A percentile compares a stretch with the other conserved stretches of the same genome.
phyloP scores from a whole-genome alignment of 2,329 filamentous ascomycete genomes.

The Aspergillus ibericus region DNA sequence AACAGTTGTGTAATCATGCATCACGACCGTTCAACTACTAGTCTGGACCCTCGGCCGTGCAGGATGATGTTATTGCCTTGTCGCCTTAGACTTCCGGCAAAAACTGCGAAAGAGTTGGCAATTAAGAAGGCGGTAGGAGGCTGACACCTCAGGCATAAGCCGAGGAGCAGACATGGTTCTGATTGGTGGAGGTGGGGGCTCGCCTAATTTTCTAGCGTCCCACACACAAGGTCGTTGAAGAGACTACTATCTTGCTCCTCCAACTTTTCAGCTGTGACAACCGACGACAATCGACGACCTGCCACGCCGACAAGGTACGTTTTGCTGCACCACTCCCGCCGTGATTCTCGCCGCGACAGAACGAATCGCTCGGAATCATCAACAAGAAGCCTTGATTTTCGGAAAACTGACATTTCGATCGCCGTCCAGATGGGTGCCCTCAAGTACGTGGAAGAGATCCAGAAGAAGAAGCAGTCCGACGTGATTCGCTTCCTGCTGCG shows the following conservation, averaged over 20 bases:
- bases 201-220: slow-evolving; percentile 45
- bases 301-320: slow-evolving; percentile 48
- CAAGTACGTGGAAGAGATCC: slow-evolving; percentile 99
- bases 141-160: slow-evolving; percentile 15
- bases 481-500: slow-evolving; percentile 99
- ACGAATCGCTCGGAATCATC: not conserved
- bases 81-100: slow-evolving; percentile 9
- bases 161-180: not conserved
- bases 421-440: slow-evolving; percentile 86
- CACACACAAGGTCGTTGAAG: slow-evolving; percentile 42
- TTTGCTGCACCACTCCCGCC: slow-evolving; percentile 1
- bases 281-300: slow-evolving; percentile 45
- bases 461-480: slow-evolving; percentile 99
- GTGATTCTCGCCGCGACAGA: not conserved
- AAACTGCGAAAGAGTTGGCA: too few species aligned
- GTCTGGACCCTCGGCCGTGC: not conserved
- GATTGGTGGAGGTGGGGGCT: slow-evolving; percentile 29
- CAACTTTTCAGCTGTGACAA: slow-evolving; percentile 42
- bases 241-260: slow-evolving; percentile 28
- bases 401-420: slow-evolving; percentile 18
- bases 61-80: slow-evolving; percentile 3
- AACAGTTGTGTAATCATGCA: not conserved
- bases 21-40: not conserved
- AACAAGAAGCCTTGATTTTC: not conserved
- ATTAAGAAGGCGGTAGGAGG: not conserved